Evolutionary conservation across 164 flowering plant genomes (phyloP).

Genomic region (Tetrastigma voinierianum): DNA sequence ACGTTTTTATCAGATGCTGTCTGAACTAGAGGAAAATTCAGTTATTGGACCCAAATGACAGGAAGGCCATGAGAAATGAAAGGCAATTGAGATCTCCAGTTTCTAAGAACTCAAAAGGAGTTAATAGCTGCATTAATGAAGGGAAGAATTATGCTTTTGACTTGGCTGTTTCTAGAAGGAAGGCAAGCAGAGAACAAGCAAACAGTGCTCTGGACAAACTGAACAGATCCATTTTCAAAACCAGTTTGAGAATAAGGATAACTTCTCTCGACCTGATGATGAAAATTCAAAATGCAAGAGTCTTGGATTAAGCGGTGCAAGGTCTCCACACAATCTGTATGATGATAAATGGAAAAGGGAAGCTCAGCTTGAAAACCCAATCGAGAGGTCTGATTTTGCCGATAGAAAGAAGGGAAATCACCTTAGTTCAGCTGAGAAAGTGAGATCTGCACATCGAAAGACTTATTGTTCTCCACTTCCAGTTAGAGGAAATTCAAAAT

Average conservation of each 20-base stretch:
- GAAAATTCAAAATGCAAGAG: background rate
- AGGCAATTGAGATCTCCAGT: conserved; percentile 14
- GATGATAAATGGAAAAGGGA: conserved; percentile 20
- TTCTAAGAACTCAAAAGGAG: conserved; percentile 5
- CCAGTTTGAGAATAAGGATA: conserved; percentile 2
- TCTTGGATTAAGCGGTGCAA: background rate
- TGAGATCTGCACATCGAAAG: conserved; percentile 4
- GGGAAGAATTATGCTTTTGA: conserved; percentile 9
- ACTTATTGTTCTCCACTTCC: conserved; percentile 17
- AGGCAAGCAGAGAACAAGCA: background rate
- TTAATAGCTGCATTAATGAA: conserved; percentile 8
- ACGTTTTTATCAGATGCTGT: conserved; percentile 57
- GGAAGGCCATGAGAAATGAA: background rate
- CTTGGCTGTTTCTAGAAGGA: background rate
- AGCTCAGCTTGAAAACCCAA: conserved; percentile 7
- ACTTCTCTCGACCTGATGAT: background rate
- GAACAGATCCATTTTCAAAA: background rate
- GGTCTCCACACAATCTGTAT: conserved; percentile 7
- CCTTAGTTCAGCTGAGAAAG: conserved; percentile 3
- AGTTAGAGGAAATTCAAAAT: conserved; percentile 11
- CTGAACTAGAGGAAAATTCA: conserved; percentile 41
- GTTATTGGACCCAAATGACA: conserved; percentile 4
- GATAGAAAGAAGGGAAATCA: conserved; percentile 2
- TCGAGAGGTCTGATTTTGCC: conserved; percentile 6
- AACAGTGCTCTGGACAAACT: conserved; percentile 4